A percentile compares a stretch with the other conserved stretches of the same genome.
Evolutionary conservation across 345 rosid species (phyloP).

Genomic region (Crucihimalaya himalaica): DNA sequence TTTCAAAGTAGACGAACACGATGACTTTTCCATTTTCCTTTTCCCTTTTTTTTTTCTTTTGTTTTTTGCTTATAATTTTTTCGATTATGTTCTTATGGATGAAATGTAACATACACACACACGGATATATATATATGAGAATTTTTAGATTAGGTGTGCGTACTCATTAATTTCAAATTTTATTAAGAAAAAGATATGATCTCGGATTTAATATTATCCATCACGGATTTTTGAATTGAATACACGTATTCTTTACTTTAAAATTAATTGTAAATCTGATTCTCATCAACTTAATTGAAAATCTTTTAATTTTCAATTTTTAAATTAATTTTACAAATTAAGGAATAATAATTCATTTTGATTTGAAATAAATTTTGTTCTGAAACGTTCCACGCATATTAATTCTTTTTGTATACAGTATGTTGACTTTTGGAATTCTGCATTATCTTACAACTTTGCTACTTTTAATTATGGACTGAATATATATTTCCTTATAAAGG

Average conservation of each 20-base stretch:
- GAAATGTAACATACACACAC: not conserved
- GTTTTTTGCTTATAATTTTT: not conserved
- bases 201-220: not conserved
- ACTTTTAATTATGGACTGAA: not conserved
- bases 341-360: not conserved
- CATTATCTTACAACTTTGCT: not conserved
- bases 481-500: not conserved
- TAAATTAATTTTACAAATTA: not conserved
- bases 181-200: not conserved
- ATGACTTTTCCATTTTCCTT: constrained; percentile 12
- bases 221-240: not conserved
- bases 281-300: not conserved
- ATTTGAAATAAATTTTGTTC: not conserved
- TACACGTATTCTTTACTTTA: not conserved
- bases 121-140: not conserved
- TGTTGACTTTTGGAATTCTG: not conserved
- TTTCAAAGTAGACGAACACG: not conserved
- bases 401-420: no score
- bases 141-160: not conserved
- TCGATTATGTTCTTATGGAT: not conserved
- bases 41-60: not conserved
- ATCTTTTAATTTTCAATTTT: not conserved
- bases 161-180: not conserved
- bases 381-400: not conserved
- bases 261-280: not conserved